These are phyloP conservation scores for Heracleum sosnowskyi DNA, from an alignment of 129 eudicot species.

Conservation along the genomic window DNA sequence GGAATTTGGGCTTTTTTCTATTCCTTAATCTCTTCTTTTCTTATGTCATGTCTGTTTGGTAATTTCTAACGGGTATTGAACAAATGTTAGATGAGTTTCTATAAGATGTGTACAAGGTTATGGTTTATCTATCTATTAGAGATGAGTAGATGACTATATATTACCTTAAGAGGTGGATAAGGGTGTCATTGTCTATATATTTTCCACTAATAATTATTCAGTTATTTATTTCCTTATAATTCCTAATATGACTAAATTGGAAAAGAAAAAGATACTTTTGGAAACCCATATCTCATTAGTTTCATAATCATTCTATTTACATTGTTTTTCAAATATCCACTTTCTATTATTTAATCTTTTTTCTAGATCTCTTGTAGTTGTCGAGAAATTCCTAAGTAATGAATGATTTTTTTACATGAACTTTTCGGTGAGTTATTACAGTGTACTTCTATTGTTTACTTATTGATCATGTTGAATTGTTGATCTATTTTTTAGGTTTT, in stretches of 20 bases:
- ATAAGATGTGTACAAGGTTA: not conserved
- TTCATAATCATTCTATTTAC: too few species aligned
- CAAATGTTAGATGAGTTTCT: not conserved
- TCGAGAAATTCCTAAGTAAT: not conserved
- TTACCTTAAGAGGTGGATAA: not conserved
- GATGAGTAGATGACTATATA: not conserved
- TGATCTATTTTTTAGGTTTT: constrained; percentile 46
- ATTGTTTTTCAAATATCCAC: not conserved
- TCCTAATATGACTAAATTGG: too few species aligned
- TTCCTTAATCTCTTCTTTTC: not conserved
- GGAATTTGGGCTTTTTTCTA: not conserved
- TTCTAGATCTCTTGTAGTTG: not conserved
- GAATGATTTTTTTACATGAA: not conserved
- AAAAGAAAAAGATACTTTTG: too few species aligned
- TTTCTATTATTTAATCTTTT: not conserved
- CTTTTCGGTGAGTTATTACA: not conserved
- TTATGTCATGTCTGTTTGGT: not conserved
- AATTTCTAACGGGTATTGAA: not conserved
- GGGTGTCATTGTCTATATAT: not conserved
- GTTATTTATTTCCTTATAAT: not conserved
- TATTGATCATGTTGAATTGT: not conserved
- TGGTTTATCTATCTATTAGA: not conserved
- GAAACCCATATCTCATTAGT: too few species aligned
- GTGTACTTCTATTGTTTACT: not conserved
- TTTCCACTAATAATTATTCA: too few species aligned